phyloP scores from a whole-genome alignment of 345 rosid species.

The Combretum micranthum region DNA sequence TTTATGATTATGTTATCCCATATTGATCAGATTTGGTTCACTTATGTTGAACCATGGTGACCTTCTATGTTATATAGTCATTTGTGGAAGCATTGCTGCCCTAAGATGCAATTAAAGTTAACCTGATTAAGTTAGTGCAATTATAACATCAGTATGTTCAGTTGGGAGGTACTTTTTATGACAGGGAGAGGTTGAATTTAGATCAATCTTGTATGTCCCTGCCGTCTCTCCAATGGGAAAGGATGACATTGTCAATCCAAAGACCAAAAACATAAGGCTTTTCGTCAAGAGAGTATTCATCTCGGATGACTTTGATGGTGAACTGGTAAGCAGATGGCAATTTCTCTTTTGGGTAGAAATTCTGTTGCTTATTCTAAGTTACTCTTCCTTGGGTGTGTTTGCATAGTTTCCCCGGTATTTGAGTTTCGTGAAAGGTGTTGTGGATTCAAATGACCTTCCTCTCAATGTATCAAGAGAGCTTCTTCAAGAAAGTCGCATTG shows the following conservation, averaged over 20 bases:
- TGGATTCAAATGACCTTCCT: constrained; percentile 95
- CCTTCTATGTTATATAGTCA: no score
- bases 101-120: no score
- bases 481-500: constrained; percentile 98
- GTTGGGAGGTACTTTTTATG: constrained; percentile 12
- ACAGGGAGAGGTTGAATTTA: constrained; percentile 98
- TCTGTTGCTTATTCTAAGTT: constrained; percentile 1
- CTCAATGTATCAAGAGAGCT: constrained; percentile 95
- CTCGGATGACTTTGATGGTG: constrained; percentile 98
- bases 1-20: no score
- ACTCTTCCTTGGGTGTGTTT: constrained; percentile 3
- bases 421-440: constrained; percentile 96
- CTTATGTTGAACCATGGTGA: no score
- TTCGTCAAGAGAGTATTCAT: constrained; percentile 92
- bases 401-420: constrained; percentile 86
- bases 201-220: constrained; percentile 92
- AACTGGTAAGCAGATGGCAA: constrained; percentile 50
- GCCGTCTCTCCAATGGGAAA: constrained; percentile 62
- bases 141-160: not conserved
- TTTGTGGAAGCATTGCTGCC: no score
- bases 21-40: no score
- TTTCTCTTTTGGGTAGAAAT: not conserved
- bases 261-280: constrained; percentile 94
- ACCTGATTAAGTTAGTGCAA: no score
- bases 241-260: constrained; percentile 83